Conservation (phyloP, 192 early-diverging fungal species). For the Coemansia sp. region DNA sequence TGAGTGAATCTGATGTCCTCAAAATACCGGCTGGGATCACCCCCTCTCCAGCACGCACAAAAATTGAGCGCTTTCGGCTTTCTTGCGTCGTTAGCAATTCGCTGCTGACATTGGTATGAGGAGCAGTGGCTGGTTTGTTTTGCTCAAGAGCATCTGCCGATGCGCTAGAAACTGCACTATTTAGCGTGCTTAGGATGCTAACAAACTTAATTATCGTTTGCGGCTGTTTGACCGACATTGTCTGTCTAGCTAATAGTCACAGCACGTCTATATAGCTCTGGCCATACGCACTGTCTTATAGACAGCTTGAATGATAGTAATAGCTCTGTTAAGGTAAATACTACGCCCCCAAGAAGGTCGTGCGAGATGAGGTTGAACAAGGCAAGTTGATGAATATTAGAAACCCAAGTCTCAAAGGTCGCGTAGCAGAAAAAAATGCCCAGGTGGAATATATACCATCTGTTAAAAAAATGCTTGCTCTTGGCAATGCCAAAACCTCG, state of each 20-base stretch:
- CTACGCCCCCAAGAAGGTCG: background rate
- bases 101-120: background rate
- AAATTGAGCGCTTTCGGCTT: background rate
- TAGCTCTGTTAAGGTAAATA: background rate
- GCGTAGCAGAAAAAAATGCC: background rate
- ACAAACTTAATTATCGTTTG: background rate
- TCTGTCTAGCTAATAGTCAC: constrained; percentile 2
- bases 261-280: background rate
- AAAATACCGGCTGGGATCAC: background rate
- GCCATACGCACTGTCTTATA: background rate
- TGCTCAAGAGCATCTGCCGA: background rate
- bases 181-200: background rate
- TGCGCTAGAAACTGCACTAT: background rate
- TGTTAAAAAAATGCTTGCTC: background rate
- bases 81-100: background rate
- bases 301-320: background rate
- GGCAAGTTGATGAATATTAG: background rate
- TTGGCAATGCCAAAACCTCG: background rate
- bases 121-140: background rate
- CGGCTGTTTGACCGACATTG: background rate
- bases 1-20: constrained; percentile 40
- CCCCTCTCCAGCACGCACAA: background rate
- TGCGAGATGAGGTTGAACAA: background rate
- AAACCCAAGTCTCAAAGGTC: background rate
- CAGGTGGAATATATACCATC: background rate